Evolutionary conservation across 1,284 basidiomycete genomes (phyloP).

Genomic region (Tausonia pullulans): DNA sequence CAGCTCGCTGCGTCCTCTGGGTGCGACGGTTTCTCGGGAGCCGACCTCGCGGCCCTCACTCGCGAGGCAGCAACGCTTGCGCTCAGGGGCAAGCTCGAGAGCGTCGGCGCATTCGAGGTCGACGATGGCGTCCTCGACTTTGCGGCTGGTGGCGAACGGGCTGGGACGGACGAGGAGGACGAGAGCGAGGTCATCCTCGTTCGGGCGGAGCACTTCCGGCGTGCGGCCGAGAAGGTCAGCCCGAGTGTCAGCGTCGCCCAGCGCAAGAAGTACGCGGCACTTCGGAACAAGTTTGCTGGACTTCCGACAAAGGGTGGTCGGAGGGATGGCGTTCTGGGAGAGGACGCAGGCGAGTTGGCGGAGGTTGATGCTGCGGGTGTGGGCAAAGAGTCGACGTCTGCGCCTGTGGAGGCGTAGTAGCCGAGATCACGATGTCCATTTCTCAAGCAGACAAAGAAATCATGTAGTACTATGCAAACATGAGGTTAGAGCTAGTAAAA

Average conservation of each 20-base stretch:
- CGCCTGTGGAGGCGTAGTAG: too few relatives aligned
- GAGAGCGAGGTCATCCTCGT: slow-evolving; percentile 35
- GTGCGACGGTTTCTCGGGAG: slow-evolving; percentile 80
- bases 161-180: slow-evolving; percentile 7
- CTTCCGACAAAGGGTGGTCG: slow-evolving; percentile 31
- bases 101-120: slow-evolving; percentile 45
- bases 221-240: slow-evolving; percentile 68
- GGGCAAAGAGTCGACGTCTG: too few relatives aligned
- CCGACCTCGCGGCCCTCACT: slow-evolving; percentile 75
- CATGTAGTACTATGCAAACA: too few relatives aligned
- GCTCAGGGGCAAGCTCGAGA: slow-evolving; percentile 56
- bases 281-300: slow-evolving; percentile 71
- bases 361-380: too few relatives aligned
- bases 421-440: too few relatives aligned
- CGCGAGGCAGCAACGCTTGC: slow-evolving; percentile 83
- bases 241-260: slow-evolving; percentile 77
- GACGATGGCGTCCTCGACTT: slow-evolving; percentile 31
- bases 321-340: slow-evolving; percentile 7
- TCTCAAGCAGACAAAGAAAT: too few relatives aligned
- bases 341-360: background rate
- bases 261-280: slow-evolving; percentile 64
- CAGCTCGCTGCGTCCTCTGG: slow-evolving; percentile 35
- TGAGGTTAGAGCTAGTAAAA: too few relatives aligned
- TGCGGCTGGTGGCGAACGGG: slow-evolving; percentile 9
- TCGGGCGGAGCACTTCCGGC: slow-evolving; percentile 53